A percentile compares a stretch with the other conserved stretches of the same genome.
Evolutionary conservation across 129 eudicot species (phyloP).

Genomic region (Calendula officinalis): DNA sequence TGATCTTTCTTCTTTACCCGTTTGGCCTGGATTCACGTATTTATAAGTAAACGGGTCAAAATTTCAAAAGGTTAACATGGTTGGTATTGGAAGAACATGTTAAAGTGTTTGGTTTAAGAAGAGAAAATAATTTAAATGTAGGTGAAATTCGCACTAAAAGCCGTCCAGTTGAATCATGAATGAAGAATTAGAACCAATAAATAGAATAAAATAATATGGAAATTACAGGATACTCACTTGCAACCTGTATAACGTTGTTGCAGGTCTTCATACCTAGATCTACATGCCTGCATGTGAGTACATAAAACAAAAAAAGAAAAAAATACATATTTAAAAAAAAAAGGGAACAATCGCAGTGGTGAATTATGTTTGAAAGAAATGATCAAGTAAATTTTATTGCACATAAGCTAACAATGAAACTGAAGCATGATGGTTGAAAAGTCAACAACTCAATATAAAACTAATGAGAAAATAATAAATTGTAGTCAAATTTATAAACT

Average conservation of each 20-base stretch:
- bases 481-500: too few relatives aligned
- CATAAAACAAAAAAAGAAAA: background rate
- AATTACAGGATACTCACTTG: constrained; percentile 50
- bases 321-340: too few relatives aligned
- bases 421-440: too few relatives aligned
- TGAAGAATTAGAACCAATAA: background rate
- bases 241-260: constrained; percentile 70
- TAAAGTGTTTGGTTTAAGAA: constrained; percentile 1
- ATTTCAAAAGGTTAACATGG: background rate
- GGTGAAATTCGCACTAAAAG: constrained; percentile 2
- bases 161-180: background rate
- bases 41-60: background rate
- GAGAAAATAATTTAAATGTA: background rate
- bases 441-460: too few relatives aligned
- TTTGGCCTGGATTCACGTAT: background rate
- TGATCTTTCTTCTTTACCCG: background rate
- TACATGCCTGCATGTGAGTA: constrained; percentile 62
- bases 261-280: constrained; percentile 66
- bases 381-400: too few relatives aligned
- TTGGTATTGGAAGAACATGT: background rate
- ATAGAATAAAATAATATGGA: background rate
- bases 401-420: too few relatives aligned
- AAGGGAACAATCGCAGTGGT: too few relatives aligned
- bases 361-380: too few relatives aligned
- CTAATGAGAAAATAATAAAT: too few relatives aligned